phyloP scores from a whole-genome alignment of 2,329 filamentous ascomycete genomes.

The Paracamarosporium sp. region DNA sequence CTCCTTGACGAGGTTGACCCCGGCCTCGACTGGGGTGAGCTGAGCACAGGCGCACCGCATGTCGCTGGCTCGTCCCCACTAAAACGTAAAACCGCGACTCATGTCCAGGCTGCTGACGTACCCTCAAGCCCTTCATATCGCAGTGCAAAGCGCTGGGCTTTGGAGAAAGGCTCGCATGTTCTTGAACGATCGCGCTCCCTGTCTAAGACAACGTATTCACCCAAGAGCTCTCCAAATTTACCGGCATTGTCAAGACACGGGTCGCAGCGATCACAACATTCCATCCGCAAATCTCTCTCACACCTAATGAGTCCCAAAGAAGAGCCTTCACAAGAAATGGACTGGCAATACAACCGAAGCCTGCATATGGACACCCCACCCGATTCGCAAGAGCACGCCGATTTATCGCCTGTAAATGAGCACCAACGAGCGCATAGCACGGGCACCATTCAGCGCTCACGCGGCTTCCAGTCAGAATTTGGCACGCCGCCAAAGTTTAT shows the following conservation, averaged over 20 bases:
- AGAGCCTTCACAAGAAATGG: constrained; percentile 31
- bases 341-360: constrained; percentile 31
- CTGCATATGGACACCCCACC: constrained; percentile 36
- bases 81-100: constrained; percentile 41
- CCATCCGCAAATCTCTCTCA: constrained; percentile 43
- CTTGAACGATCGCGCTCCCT: constrained; percentile 42
- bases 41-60: constrained; percentile 28
- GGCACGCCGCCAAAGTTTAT: constrained; percentile 16
- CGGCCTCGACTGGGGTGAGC: constrained; percentile 34
- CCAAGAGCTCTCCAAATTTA: constrained; percentile 35
- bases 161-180: constrained; percentile 43
- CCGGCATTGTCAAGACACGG: constrained; percentile 33
- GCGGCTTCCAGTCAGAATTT: constrained; percentile 32
- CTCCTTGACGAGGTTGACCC: constrained; percentile 47
- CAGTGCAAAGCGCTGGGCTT: constrained; percentile 43
- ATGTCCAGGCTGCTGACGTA: constrained; percentile 31
- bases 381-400: constrained; percentile 31
- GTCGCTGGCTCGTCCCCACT: constrained; percentile 29
- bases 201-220: constrained; percentile 27
- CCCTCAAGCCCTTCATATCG: constrained; percentile 41
- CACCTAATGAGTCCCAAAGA: constrained; percentile 40
- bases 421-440: constrained; percentile 30
- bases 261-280: constrained; percentile 40
- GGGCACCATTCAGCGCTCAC: constrained; percentile 44
- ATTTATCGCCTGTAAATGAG: not conserved